These are phyloP conservation scores for Pythium utonaiense DNA, from an alignment of 352 stramenopile genomes.

Conservation along the genomic window DNA sequence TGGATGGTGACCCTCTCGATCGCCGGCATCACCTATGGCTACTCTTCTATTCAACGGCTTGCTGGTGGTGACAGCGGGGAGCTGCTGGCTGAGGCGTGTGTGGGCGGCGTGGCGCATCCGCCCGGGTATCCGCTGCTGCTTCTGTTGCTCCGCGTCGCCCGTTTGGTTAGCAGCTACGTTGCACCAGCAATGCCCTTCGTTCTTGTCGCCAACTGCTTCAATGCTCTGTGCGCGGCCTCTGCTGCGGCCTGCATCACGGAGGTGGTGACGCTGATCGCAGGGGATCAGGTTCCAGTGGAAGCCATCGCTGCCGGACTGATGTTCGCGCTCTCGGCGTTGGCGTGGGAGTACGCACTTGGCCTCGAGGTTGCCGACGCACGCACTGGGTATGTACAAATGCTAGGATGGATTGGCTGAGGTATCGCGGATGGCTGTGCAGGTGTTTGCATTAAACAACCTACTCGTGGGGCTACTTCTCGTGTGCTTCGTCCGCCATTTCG, in stretches of 20 bases:
- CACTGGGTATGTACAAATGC: no score
- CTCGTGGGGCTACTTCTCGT: slow-evolving; percentile 77
- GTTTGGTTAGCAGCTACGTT: slow-evolving; percentile 7
- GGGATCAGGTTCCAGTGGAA: slow-evolving; percentile 17
- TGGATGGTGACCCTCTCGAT: slow-evolving; percentile 30
- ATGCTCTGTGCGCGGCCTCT: slow-evolving; percentile 26
- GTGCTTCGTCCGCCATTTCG: slow-evolving; percentile 36
- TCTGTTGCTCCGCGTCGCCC: slow-evolving; percentile 39
- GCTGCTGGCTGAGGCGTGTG: slow-evolving; percentile 89
- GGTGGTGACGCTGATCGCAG: slow-evolving; percentile 29
- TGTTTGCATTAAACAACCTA: slow-evolving; percentile 94
- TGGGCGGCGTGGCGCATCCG: slow-evolving; percentile 88
- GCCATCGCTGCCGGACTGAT: slow-evolving; percentile 32
- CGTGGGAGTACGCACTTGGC: slow-evolving; percentile 90
- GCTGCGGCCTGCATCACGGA: slow-evolving; percentile 39
- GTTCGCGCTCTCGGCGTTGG: slow-evolving; percentile 81
- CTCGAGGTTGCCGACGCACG: slow-evolving; percentile 25
- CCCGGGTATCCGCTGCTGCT: slow-evolving; percentile 92
- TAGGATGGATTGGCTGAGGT: neutral
- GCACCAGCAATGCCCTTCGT: slow-evolving; percentile 26
- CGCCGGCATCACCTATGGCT: slow-evolving; percentile 22
- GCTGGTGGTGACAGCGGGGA: slow-evolving; percentile 85
- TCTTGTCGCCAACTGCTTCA: slow-evolving; percentile 33
- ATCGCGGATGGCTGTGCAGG: slow-evolving; percentile 37
- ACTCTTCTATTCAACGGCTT: slow-evolving; percentile 5